These are phyloP conservation scores for Cyberlindnera xylosilytica DNA, from an alignment of 805 yeast genomes.

Conservation along the genomic window DNA sequence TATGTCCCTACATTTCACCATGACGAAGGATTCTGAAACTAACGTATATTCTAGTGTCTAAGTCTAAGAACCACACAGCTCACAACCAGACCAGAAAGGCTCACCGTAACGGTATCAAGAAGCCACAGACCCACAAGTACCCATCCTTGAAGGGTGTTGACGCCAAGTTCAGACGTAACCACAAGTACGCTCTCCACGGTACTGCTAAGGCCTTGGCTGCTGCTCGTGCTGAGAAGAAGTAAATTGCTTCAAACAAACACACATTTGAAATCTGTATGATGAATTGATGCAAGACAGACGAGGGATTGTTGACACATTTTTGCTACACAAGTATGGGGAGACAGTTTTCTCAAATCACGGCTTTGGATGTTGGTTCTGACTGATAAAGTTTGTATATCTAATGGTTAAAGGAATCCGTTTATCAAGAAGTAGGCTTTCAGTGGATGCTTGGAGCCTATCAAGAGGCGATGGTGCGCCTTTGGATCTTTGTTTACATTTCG, in stretches of 20 bases:
- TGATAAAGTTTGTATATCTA: slow-evolving; percentile 25
- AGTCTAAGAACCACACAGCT: slow-evolving; percentile 99
- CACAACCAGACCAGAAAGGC: slow-evolving; percentile 99
- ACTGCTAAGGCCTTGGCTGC: slow-evolving; percentile 92
- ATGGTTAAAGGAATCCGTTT: slow-evolving; percentile 17
- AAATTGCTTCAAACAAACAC: slow-evolving; percentile 6
- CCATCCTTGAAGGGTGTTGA: slow-evolving; percentile 99
- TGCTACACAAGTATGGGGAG: neutral
- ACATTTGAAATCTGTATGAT: slow-evolving; percentile 11
- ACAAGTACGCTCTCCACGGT: slow-evolving; percentile 98
- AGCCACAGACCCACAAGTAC: slow-evolving; percentile 97
- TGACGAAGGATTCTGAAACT: slow-evolving; percentile 12
- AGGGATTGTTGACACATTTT: neutral
- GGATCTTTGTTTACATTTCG: slow-evolving; percentile 1
- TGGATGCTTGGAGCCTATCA: too few relatives aligned
- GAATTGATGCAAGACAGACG: slow-evolving; percentile 11
- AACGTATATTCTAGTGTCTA: slow-evolving; percentile 62
- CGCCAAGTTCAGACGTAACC: slow-evolving; percentile 99
- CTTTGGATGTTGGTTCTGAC: slow-evolving; percentile 17
- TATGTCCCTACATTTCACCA: neutral
- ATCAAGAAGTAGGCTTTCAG: too few relatives aligned
- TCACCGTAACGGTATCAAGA: slow-evolving; percentile 99
- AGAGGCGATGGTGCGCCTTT: too few relatives aligned
- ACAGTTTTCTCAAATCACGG: slow-evolving; percentile 4
- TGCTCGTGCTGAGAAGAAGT: slow-evolving; percentile 54